These are phyloP conservation scores for Crucibulum laeve DNA, from an alignment of 768 basidiomycete species.

Conservation along the genomic window DNA sequence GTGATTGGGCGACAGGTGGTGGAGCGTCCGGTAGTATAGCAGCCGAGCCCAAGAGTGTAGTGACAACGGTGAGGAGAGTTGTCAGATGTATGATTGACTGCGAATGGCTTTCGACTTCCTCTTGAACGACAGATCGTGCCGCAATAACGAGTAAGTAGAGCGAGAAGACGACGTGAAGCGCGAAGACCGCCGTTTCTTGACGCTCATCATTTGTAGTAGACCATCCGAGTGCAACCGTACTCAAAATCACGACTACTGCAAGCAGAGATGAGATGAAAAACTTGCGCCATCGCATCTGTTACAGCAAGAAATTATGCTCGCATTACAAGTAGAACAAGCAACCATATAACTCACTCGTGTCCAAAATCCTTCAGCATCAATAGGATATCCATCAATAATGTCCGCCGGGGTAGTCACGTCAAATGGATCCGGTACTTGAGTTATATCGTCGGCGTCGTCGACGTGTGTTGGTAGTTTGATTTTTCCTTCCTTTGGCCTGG, in stretches of 20 bases:
- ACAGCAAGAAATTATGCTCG: neutral
- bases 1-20: slow-evolving; percentile 12
- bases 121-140: slow-evolving; percentile 45
- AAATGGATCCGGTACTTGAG: slow-evolving; percentile 15
- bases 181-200: slow-evolving; percentile 28
- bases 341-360: slow-evolving; percentile 28
- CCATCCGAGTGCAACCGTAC: slow-evolving; percentile 55
- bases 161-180: slow-evolving; percentile 48
- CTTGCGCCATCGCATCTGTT: slow-evolving; percentile 60
- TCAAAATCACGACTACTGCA: slow-evolving; percentile 40
- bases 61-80: slow-evolving; percentile 44
- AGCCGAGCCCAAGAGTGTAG: slow-evolving; percentile 36
- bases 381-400: slow-evolving; percentile 25
- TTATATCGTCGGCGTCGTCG: slow-evolving; percentile 10
- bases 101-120: slow-evolving; percentile 33
- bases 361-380: slow-evolving; percentile 28
- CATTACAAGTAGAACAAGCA: neutral
- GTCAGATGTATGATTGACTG: slow-evolving; percentile 61
- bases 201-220: slow-evolving; percentile 21
- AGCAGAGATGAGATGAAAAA: slow-evolving; percentile 42
- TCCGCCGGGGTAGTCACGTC: slow-evolving; percentile 70
- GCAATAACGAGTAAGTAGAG: slow-evolving; percentile 57
- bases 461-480: slow-evolving; percentile 22
- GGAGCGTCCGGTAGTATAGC: slow-evolving; percentile 51
- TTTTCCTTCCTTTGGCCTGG: slow-evolving; percentile 30